phyloP scores from a whole-genome alignment of 495 filamentous ascomycete genomes.

The Penicillium ochrochloron region DNA sequence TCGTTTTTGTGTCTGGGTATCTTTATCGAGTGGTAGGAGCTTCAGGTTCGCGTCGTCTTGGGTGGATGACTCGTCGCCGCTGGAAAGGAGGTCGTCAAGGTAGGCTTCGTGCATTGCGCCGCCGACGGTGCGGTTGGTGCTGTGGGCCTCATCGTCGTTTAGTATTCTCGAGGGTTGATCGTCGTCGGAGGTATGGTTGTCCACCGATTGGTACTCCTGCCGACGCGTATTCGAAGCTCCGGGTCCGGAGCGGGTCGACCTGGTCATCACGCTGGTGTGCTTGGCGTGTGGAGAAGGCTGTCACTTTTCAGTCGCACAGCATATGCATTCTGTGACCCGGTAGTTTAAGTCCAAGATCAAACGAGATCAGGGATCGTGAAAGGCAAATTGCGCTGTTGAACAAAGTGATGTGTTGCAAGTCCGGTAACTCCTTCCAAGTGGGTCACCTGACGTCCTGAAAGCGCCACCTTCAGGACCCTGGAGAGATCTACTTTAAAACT shows the following conservation, averaged over 20 bases:
- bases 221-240: conserved; percentile 15
- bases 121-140: not conserved
- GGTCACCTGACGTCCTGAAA: conserved; percentile 7
- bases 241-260: conserved; percentile 8
- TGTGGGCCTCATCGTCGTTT: not conserved
- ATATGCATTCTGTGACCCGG: not conserved
- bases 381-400: not conserved
- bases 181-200: conserved; percentile 8
- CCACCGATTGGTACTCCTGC: conserved; percentile 17
- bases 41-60: conserved; percentile 28
- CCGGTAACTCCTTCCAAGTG: not conserved
- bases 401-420: not conserved
- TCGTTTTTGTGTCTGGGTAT: not conserved
- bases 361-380: not conserved
- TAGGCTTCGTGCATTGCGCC: not conserved
- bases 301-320: conserved; percentile 3
- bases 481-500: conserved; percentile 5
- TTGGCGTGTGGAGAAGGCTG: conserved; percentile 10
- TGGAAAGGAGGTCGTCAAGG: conserved; percentile 14
- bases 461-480: not conserved
- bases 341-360: not conserved
- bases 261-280: conserved; percentile 18
- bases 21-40: conserved; percentile 20
- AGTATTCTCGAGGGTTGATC: not conserved
- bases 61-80: conserved; percentile 19